Conservation (phyloP, 495 filamentous ascomycete species). For the Delitschia confertaspora region DNA sequence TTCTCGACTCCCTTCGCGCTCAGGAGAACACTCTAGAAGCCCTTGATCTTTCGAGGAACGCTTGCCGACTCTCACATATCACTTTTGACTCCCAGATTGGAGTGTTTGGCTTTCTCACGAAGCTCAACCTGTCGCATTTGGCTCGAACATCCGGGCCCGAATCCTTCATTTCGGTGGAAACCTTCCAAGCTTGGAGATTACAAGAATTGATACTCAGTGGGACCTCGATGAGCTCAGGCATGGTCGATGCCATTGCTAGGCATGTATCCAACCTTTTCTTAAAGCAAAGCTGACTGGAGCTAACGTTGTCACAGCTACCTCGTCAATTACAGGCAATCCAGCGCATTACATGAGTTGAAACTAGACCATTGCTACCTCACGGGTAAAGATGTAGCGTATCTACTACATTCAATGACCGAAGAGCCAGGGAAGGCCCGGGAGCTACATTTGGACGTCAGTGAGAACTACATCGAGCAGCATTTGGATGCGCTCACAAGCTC, state of each 20-base stretch:
- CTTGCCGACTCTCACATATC: conserved; percentile 58
- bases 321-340: conserved; percentile 43
- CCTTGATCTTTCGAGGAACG: conserved; percentile 68
- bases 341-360: conserved; percentile 55
- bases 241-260: conserved; percentile 32
- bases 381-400: conserved; percentile 64
- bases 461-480: conserved; percentile 69
- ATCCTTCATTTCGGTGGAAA: conserved; percentile 57
- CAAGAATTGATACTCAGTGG: conserved; percentile 64
- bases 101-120: conserved; percentile 60
- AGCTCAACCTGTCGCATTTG: conserved; percentile 62
- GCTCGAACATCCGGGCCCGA: conserved; percentile 53
- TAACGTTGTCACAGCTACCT: conserved; percentile 15
- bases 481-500: conserved; percentile 61
- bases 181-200: conserved; percentile 62
- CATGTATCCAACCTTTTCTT: conserved; percentile 18
- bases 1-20: conserved; percentile 49
- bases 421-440: conserved; percentile 46
- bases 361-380: conserved; percentile 76
- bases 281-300: not conserved
- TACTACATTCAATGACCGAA: conserved; percentile 64
- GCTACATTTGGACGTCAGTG: conserved; percentile 69
- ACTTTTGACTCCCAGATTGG: conserved; percentile 54
- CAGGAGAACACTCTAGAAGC: conserved; percentile 68
- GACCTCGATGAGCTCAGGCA: conserved; percentile 49